Evolutionary conservation across 306 rosid genomes (phyloP).

Genomic region (Medicago ruthenica): DNA sequence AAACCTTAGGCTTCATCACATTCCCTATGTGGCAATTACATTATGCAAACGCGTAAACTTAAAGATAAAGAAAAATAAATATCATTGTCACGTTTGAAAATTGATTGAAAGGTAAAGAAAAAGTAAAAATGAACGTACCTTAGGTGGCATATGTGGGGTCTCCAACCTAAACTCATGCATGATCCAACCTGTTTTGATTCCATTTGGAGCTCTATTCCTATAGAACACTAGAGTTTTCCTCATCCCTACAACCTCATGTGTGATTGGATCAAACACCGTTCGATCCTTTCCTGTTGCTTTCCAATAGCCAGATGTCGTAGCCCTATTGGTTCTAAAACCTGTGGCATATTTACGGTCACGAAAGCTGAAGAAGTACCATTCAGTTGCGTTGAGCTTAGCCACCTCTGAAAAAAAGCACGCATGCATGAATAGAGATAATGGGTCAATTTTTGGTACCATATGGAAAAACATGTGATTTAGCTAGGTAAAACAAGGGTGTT

Average conservation of each 20-base stretch:
- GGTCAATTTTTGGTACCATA: slow-evolving; percentile 34
- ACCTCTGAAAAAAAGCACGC: slow-evolving; percentile 58
- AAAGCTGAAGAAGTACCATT: slow-evolving; percentile 99
- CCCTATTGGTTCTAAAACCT: slow-evolving; percentile 84
- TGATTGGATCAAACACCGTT: slow-evolving; percentile 71
- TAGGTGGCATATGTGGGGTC: slow-evolving; percentile 98
- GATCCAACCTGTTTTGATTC: slow-evolving; percentile 94
- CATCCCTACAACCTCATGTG: slow-evolving; percentile 85
- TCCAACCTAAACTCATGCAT: slow-evolving; percentile 98
- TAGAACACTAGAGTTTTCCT: slow-evolving; percentile 95
- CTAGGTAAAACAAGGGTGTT: slow-evolving; percentile 20
- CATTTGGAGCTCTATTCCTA: slow-evolving; percentile 88
- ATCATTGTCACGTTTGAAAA: slow-evolving; percentile 45
- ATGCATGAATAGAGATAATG: slow-evolving; percentile 34
- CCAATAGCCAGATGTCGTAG: slow-evolving; percentile 90
- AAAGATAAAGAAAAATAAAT: no score
- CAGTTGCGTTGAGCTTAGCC: slow-evolving; percentile 89
- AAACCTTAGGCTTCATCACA: background rate
- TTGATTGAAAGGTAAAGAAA: background rate
- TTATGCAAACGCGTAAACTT: slow-evolving; percentile 2
- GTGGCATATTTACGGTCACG: slow-evolving; percentile 97
- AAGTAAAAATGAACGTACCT: slow-evolving; percentile 52
- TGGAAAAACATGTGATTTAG: slow-evolving; percentile 27
- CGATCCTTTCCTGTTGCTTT: slow-evolving; percentile 98
- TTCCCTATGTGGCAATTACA: background rate